These are phyloP conservation scores for Areca catechu DNA, from an alignment of 176 grass and related monocot genomes.

Conservation along the genomic window DNA sequence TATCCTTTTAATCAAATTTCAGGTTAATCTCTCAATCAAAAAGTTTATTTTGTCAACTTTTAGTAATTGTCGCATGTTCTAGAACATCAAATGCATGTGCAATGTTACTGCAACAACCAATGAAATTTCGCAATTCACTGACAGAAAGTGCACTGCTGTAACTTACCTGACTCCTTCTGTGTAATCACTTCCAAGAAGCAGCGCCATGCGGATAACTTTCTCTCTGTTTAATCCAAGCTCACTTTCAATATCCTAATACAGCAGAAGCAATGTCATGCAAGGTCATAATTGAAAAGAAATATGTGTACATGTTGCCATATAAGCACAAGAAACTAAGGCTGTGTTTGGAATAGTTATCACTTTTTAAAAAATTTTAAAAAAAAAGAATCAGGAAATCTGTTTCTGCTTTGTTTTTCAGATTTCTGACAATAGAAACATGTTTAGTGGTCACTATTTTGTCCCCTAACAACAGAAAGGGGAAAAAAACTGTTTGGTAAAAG, in stretches of 20 bases:
- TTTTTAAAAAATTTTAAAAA: not conserved
- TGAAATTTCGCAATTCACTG: not conserved
- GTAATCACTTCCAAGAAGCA: conserved; percentile 98
- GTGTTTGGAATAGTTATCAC: no score
- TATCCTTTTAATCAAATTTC: no score
- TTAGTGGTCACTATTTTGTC: no score
- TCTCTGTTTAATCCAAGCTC: conserved; percentile 86
- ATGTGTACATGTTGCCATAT: no score
- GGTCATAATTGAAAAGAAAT: no score
- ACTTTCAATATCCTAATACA: conserved; percentile 80
- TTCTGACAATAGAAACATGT: no score
- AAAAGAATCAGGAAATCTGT: not conserved
- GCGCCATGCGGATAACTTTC: conserved; percentile 78
- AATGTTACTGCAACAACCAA: not conserved
- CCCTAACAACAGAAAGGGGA: no score
- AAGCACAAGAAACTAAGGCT: not conserved
- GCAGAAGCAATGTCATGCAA: conserved; percentile 10
- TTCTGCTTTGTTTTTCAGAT: no score
- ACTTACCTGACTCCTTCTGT: conserved; percentile 92
- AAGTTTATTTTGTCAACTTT: no score
- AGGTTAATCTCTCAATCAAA: no score
- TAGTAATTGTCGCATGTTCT: not conserved
- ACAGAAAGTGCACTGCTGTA: not conserved
- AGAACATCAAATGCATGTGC: not conserved
- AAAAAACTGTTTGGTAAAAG: no score